phyloP scores from a whole-genome alignment of 305 asterid species.

The Fraxinus paxiana region DNA sequence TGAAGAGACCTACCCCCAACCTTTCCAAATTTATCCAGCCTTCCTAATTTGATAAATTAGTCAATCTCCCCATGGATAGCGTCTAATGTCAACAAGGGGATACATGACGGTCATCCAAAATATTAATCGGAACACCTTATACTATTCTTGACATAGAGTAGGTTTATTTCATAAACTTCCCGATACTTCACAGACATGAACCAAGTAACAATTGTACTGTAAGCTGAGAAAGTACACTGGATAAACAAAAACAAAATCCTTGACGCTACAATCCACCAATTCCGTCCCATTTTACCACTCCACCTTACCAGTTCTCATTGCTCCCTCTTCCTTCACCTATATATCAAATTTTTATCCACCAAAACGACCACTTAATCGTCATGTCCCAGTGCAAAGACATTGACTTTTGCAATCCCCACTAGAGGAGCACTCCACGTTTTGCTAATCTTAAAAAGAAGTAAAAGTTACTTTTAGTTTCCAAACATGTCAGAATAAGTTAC shows the following conservation, averaged over 20 bases:
- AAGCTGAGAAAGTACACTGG: neutral
- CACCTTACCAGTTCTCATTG: neutral
- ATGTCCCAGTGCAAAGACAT: neutral
- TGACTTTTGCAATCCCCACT: neutral
- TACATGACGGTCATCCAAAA: neutral
- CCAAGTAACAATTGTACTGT: neutral
- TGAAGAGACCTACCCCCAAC: neutral
- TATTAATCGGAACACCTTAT: neutral
- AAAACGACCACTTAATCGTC: neutral
- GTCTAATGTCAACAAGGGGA: neutral
- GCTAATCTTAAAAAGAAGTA: neutral
- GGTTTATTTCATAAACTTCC: neutral
- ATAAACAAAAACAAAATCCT: neutral
- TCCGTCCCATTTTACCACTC: neutral
- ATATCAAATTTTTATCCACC: neutral
- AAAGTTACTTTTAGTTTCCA: neutral
- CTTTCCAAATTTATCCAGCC: neutral
- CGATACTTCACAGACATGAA: neutral
- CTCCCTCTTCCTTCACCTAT: neutral
- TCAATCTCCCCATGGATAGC: neutral
- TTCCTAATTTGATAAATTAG: neutral
- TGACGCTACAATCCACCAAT: neutral
- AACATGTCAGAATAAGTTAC: neutral
- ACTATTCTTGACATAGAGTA: neutral
- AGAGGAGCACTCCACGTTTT: neutral